Evolutionary conservation across 2,329 filamentous ascomycete genomes (phyloP).

Genomic region (Fusarium sp.): DNA sequence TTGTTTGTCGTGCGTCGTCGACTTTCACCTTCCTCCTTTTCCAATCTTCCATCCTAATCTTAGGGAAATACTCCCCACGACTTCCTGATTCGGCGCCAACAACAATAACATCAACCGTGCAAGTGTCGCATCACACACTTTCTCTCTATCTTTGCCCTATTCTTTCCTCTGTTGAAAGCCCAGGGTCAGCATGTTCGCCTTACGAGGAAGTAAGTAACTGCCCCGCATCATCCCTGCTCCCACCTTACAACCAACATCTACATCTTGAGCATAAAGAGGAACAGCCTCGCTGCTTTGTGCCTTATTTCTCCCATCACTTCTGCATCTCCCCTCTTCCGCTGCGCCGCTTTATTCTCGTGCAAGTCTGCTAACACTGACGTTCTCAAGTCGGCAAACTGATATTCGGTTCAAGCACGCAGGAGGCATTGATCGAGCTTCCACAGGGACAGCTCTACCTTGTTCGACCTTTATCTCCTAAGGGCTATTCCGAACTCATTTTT

Average conservation of each 20-base stretch:
- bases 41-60: not conserved
- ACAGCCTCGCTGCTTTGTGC: constrained; percentile 2
- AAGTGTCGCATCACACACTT: not conserved
- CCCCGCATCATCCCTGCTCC: constrained; percentile 34
- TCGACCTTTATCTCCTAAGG: constrained; percentile 92
- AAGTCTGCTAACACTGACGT: constrained; percentile 19
- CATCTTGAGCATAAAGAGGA: constrained; percentile 10
- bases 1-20: constrained; percentile 27
- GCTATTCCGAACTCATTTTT: constrained; percentile 98
- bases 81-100: constrained; percentile 6
- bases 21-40: constrained; percentile 7
- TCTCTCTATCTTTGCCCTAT: not conserved
- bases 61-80: constrained; percentile 1
- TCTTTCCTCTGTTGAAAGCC: constrained; percentile 8
- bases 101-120: not conserved
- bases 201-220: constrained; percentile 49
- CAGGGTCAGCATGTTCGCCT: constrained; percentile 49
- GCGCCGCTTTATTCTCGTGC: not conserved
- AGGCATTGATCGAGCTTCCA: constrained; percentile 91
- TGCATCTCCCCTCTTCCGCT: not conserved
- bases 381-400: constrained; percentile 85
- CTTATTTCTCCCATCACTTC: not conserved
- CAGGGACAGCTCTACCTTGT: constrained; percentile 98
- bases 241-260: constrained; percentile 17
- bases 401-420: constrained; percentile 86